phyloP scores from a whole-genome alignment of 352 stramenopile species.

The Phytophthora pisi region DNA sequence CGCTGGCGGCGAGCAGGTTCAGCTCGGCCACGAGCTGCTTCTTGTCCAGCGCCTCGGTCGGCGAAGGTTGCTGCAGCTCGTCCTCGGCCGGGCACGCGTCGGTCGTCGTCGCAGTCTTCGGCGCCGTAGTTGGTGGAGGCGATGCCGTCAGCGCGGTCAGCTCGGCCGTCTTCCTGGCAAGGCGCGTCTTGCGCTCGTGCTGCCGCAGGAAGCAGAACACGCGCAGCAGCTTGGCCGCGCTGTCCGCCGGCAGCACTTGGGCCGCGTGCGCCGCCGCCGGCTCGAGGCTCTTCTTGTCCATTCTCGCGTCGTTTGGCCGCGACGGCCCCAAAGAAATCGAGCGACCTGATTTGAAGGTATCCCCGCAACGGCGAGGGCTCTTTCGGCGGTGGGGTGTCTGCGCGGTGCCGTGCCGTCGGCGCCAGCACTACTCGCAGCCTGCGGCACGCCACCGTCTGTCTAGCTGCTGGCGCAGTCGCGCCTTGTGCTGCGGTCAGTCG shows the following conservation, averaged over 20 bases:
- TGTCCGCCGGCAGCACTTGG: conserved; percentile 24
- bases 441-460: background rate
- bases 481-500: background rate
- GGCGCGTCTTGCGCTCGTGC: conserved; percentile 58
- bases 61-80: conserved; percentile 13
- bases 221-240: conserved; percentile 33
- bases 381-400: too few species aligned
- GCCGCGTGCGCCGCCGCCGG: background rate
- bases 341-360: conserved; percentile 7
- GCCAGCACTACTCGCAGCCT: background rate
- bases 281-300: conserved; percentile 12
- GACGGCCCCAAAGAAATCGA: conserved; percentile 25
- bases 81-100: conserved; percentile 8
- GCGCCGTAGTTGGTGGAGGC: conserved; percentile 15
- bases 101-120: conserved; percentile 24
- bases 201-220: conserved; percentile 64
- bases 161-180: conserved; percentile 36
- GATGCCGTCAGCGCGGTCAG: conserved; percentile 20
- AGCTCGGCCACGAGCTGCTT: conserved; percentile 36
- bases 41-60: conserved; percentile 22
- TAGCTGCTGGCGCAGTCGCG: background rate
- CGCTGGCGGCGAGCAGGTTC: conserved; percentile 30
- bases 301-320: conserved; percentile 10
- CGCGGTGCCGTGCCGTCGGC: background rate
- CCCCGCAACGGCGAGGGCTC: background rate